These are phyloP conservation scores for Priceomyces castillae DNA, from an alignment of 805 yeast species.

Conservation along the genomic window DNA sequence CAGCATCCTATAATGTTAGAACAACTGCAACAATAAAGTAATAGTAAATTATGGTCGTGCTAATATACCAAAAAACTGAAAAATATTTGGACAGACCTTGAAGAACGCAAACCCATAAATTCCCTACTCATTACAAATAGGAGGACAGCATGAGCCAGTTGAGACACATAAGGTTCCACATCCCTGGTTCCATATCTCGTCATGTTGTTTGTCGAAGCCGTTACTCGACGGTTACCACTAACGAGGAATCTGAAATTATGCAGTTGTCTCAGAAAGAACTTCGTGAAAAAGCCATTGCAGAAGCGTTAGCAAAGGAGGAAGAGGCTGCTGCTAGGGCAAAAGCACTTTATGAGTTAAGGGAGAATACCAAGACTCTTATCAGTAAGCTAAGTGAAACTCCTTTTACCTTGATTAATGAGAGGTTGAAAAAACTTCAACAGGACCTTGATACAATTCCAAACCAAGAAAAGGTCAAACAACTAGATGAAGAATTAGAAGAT, in stretches of 20 bases:
- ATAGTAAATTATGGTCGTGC: neutral
- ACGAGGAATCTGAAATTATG: conserved; percentile 3
- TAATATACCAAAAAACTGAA: neutral
- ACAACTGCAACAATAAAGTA: neutral
- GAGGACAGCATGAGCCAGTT: neutral
- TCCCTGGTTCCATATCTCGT: neutral
- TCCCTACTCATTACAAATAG: neutral
- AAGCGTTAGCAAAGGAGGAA: conserved; percentile 43
- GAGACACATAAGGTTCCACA: neutral
- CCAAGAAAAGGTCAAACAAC: conserved; percentile 33
- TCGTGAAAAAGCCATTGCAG: conserved; percentile 41
- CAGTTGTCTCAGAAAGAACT: conserved; percentile 24
- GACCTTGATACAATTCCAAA: conserved; percentile 27
- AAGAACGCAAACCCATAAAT: neutral
- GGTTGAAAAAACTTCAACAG: conserved; percentile 29
- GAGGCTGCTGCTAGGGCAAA: conserved; percentile 35
- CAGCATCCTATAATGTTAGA: neutral
- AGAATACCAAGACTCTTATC: conserved; percentile 25
- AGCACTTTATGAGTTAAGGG: conserved; percentile 31
- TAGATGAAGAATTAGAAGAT: conserved; percentile 41
- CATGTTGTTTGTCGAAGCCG: neutral
- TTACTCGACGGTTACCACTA: neutral
- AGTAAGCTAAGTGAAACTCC: conserved; percentile 35
- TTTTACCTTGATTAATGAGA: conserved; percentile 23
- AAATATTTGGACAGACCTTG: neutral